These are phyloP conservation scores for Leccinum barrowsii DNA, from an alignment of 768 basidiomycete genomes.

Conservation along the genomic window DNA sequence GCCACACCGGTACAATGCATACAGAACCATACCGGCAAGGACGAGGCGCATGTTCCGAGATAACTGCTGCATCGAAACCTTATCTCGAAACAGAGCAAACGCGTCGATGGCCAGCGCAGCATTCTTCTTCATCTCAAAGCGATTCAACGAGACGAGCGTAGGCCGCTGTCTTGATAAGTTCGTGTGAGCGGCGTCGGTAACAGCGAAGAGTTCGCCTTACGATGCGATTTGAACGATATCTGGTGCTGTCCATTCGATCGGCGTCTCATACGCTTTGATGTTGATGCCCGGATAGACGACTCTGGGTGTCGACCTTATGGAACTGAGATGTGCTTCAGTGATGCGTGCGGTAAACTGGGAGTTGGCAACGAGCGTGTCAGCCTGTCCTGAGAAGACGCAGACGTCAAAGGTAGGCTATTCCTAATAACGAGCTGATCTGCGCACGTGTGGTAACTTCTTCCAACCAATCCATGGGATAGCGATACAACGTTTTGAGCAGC, in stretches of 20 bases:
- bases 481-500: slow-evolving; percentile 71
- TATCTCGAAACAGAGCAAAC: slow-evolving; percentile 56
- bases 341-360: slow-evolving; percentile 86
- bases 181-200: neutral
- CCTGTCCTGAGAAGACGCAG: slow-evolving; percentile 54
- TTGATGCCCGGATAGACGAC: slow-evolving; percentile 99
- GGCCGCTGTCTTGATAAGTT: slow-evolving; percentile 49
- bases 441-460: slow-evolving; percentile 88
- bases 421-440: slow-evolving; percentile 24
- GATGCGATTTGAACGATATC: slow-evolving; percentile 55
- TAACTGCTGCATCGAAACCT: slow-evolving; percentile 14
- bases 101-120: slow-evolving; percentile 73
- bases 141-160: slow-evolving; percentile 84
- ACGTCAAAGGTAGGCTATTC: neutral
- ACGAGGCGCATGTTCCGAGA: slow-evolving; percentile 59
- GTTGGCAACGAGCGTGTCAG: slow-evolving; percentile 89
- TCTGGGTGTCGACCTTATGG: slow-evolving; percentile 55
- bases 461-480: slow-evolving; percentile 84
- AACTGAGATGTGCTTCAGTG: slow-evolving; percentile 71
- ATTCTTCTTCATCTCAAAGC: slow-evolving; percentile 97
- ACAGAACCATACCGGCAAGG: slow-evolving; percentile 58
- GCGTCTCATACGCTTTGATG: slow-evolving; percentile 59
- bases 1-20: neutral
- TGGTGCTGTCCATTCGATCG: slow-evolving; percentile 39
- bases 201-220: slow-evolving; percentile 36